Percentiles rank a stretch among this genome's conserved stretches.
phyloP scores from a whole-genome alignment of 805 yeast genomes.

The Ogataea paraovalis region DNA sequence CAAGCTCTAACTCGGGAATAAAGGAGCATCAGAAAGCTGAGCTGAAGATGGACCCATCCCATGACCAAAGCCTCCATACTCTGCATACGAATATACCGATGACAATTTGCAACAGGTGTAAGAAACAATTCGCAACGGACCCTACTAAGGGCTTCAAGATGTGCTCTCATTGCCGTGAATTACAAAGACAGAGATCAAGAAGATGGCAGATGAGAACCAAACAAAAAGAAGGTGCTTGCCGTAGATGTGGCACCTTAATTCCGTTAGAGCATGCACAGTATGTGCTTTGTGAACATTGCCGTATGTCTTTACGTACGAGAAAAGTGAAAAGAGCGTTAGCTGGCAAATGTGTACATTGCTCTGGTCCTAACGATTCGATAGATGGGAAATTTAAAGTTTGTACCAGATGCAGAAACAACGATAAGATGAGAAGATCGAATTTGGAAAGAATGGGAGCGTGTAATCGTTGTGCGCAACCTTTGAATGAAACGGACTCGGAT shows the following conservation, averaged over 20 bases:
- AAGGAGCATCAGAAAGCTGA: neutral
- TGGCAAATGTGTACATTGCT: conserved; percentile 67
- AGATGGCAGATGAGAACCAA: conserved; percentile 64
- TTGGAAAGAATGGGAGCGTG: conserved; percentile 58
- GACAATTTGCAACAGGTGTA: conserved; percentile 50
- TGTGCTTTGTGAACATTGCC: conserved; percentile 59
- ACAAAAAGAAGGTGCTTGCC: conserved; percentile 57
- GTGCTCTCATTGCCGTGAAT: conserved; percentile 61
- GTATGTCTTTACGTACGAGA: conserved; percentile 48
- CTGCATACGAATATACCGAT: neutral
- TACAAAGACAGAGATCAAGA: conserved; percentile 58
- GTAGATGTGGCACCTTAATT: conserved; percentile 57
- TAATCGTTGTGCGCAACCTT: conserved; percentile 54
- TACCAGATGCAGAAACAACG: conserved; percentile 58
- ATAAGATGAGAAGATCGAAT: conserved; percentile 51
- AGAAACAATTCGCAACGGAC: conserved; percentile 51
- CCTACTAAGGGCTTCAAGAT: conserved; percentile 46
- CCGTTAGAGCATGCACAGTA: conserved; percentile 47
- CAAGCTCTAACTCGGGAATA: neutral
- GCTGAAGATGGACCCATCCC: neutral
- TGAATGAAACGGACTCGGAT: conserved; percentile 44
- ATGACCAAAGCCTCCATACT: neutral
- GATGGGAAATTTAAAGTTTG: conserved; percentile 58
- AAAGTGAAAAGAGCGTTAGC: conserved; percentile 57
- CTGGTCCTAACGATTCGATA: conserved; percentile 48